Evolutionary conservation across 257 asterid species (phyloP), one percentile per base, ranked within the genome.

Genomic region (Echium plantagineum): DNA sequence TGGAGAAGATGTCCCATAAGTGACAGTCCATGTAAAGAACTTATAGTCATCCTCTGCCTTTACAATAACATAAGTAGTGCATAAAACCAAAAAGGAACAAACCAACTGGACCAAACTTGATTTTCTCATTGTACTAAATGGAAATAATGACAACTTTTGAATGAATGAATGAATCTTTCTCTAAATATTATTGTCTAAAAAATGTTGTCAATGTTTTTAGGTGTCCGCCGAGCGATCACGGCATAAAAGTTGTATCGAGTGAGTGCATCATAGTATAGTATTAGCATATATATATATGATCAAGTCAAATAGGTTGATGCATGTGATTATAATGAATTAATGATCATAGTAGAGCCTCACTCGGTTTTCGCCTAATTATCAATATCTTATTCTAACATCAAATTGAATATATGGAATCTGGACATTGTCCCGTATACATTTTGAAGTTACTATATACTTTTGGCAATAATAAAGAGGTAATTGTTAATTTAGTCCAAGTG

Each of bases 1-100:
- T 7, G 94, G 95, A 16, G 85, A 77, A 78, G 86, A 75, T 52
- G 69, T 82, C 55, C 96, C 99, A 58, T 93, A 93, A 63, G 96
- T 84, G 57, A 80, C 80, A 53, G 89, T 86, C 96, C 96, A 93
- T 53, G 97, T 86, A 59, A 61, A 86, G 66, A 68, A 89, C 72
- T 72, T 89, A 79, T 93, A 93, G 73, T 57, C 81, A 69, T 93
- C 97, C 78, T 93, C 99, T 60, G 88, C 89, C 69, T 68, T 77
- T 67, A 79, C 89, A 19, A n/a, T n/a, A n/a, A 62, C 38, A 69
- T 63, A 64, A 1, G 68, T 77, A 58, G 80, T 64, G 85, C 81
- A 77, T 58, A 82, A 58, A 3, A 78, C 75, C 64, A 82, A 71
- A 59, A 77, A 56, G 9, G 85, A 79, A 58, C 71, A 68, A 47